Evolutionary conservation across 371 early-diverging fungal species (phyloP).

Genomic region (Zopfochytrium polystomum): DNA sequence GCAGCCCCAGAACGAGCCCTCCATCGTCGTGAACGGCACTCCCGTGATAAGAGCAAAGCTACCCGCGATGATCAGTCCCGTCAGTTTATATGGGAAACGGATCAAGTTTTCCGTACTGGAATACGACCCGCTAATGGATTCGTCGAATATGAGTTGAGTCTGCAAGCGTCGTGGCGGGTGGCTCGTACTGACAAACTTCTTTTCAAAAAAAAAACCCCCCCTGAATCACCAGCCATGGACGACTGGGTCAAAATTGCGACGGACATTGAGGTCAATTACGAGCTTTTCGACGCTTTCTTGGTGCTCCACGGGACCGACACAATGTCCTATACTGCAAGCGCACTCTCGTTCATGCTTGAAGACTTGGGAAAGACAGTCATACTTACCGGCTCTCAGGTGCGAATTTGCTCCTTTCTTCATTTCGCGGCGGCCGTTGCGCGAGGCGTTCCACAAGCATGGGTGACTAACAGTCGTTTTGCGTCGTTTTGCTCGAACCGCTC

Average conservation of each 20-base stretch:
- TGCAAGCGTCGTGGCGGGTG: background rate
- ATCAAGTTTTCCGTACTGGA: slow-evolving; percentile 90
- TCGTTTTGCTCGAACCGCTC: background rate
- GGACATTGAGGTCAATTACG: slow-evolving; percentile 92
- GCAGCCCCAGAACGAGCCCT: slow-evolving; percentile 7
- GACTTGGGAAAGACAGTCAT: slow-evolving; percentile 96
- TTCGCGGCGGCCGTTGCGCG: background rate
- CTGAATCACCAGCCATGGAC: slow-evolving; percentile 38
- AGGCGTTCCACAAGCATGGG: background rate
- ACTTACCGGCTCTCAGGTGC: slow-evolving; percentile 94
- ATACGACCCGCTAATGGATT: slow-evolving; percentile 86
- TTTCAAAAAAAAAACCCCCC: too few relatives aligned
- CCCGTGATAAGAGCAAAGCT: slow-evolving; percentile 28
- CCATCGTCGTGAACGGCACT: slow-evolving; percentile 42
- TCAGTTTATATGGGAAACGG: slow-evolving; percentile 86
- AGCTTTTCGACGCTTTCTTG: slow-evolving; percentile 88
- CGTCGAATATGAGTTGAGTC: slow-evolving; percentile 89
- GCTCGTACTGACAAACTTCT: slow-evolving; percentile 1
- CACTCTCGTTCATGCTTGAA: slow-evolving; percentile 94
- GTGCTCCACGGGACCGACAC: slow-evolving; percentile 74
- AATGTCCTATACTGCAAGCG: slow-evolving; percentile 60
- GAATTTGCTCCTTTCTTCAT: background rate
- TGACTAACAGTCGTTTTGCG: background rate
- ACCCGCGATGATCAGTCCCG: slow-evolving; percentile 81
- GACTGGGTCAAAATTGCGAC: slow-evolving; percentile 96